A percentile compares a stretch with the other conserved stretches of the same genome.
Evolutionary conservation across 495 filamentous ascomycete genomes (phyloP).

Genomic region (Staphylotrichum tortipilum): DNA sequence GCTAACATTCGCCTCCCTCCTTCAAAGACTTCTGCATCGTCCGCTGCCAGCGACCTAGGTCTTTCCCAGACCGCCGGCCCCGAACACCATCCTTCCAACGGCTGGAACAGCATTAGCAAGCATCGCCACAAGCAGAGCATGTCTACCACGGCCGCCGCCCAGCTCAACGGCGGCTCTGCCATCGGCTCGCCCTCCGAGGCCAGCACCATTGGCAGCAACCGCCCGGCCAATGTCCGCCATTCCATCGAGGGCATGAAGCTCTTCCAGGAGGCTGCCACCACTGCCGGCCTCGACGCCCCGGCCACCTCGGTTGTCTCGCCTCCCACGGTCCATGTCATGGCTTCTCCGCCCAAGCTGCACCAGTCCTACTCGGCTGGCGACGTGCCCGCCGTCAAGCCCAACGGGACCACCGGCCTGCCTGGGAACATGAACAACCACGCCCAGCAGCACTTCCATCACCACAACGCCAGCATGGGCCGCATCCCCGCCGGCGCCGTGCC

Average conservation of each 20-base stretch:
- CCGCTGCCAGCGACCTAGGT: constrained; percentile 73
- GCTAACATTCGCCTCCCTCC: constrained; percentile 10
- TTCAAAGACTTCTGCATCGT: constrained; percentile 62
- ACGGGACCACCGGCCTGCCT: constrained; percentile 21
- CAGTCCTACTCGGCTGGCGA: constrained; percentile 87
- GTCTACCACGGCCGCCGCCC: constrained; percentile 49
- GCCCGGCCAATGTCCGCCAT: constrained; percentile 43
- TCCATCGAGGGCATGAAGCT: constrained; percentile 39
- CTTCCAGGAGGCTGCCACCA: constrained; percentile 22
- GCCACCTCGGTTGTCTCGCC: constrained; percentile 29
- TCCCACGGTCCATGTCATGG: constrained; percentile 33
- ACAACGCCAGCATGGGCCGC: constrained; percentile 72
- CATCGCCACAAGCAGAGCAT: constrained; percentile 80
- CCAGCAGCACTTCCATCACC: constrained; percentile 73
- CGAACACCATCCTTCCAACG: constrained; percentile 41
- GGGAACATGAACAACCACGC: constrained; percentile 55
- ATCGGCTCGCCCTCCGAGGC: constrained; percentile 28
- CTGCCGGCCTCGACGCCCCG: constrained; percentile 12
- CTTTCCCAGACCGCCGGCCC: constrained; percentile 58
- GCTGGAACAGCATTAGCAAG: constrained; percentile 59
- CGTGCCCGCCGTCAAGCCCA: constrained; percentile 69
- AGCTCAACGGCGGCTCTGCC: constrained; percentile 25
- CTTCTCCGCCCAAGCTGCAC: constrained; percentile 60
- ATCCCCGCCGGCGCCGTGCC: constrained; percentile 55
- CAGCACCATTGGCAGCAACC: constrained; percentile 34